phyloP scores from a whole-genome alignment of 208 protist genomes.

The Leishmania amazonensis region DNA sequence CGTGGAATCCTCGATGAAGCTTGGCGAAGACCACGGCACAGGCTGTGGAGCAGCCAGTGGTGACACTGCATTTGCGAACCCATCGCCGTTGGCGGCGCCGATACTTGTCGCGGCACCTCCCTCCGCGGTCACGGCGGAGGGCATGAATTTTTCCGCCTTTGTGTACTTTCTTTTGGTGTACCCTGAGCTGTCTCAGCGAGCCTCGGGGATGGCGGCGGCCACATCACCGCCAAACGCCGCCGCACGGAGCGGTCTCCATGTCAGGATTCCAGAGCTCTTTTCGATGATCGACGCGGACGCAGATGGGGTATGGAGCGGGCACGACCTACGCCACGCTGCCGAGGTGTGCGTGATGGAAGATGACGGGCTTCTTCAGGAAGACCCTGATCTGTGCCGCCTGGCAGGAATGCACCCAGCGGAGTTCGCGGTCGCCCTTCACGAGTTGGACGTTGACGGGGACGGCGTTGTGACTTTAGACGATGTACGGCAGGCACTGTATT shows the following conservation, averaged over 20 bases:
- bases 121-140: conserved; percentile 6
- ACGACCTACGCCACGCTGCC: conserved; percentile 48
- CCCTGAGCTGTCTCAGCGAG: conserved; percentile 20
- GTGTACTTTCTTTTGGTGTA: conserved; percentile 59
- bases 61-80: neutral
- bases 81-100: neutral
- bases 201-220: neutral
- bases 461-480: conserved; percentile 64
- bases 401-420: conserved; percentile 60
- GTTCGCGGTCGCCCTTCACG: conserved; percentile 44
- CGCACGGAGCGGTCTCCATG: conserved; percentile 18
- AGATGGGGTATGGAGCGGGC: conserved; percentile 55
- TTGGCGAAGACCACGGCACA: neutral
- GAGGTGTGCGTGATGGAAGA: conserved; percentile 34
- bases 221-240: conserved; percentile 15
- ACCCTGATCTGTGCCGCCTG: conserved; percentile 48
- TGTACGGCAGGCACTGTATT: conserved; percentile 42
- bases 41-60: neutral
- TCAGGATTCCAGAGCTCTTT: conserved; percentile 49
- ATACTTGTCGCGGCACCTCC: neutral
- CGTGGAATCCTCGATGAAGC: neutral
- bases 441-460: conserved; percentile 74
- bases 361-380: conserved; percentile 35
- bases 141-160: conserved; percentile 64
- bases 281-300: conserved; percentile 48